Conservation (phyloP, 176 grass and related monocot species). For the Zizania latifolia region DNA sequence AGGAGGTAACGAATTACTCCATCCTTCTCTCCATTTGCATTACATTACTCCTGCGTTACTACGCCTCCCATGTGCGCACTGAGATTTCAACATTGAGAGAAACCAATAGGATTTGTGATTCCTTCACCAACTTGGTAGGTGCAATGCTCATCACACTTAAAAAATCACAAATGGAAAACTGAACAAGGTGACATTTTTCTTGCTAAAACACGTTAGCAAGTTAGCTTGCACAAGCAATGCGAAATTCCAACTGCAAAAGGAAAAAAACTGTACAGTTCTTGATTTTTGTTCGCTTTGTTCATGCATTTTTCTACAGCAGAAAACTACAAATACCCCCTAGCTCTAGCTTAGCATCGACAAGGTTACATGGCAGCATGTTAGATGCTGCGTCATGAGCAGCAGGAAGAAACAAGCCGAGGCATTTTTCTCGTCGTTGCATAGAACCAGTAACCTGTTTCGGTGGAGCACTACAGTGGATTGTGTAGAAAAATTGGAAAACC, state of each 20-base stretch:
- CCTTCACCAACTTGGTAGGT: background rate
- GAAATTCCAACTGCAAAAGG: background rate
- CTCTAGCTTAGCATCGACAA: background rate
- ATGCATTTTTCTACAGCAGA: background rate
- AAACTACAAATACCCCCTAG: background rate
- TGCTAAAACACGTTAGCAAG: background rate
- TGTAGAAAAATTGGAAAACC: background rate
- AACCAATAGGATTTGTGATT: background rate
- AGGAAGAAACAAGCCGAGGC: background rate
- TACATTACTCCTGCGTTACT: conserved; percentile 17
- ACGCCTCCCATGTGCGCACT: background rate
- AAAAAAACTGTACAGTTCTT: background rate
- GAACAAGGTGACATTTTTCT: background rate
- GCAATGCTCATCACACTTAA: background rate
- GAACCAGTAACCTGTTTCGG: conserved; percentile 31
- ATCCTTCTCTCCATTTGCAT: conserved; percentile 15
- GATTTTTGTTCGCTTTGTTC: background rate
- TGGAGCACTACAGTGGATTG: conserved; percentile 20
- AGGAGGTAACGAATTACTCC: conserved; percentile 34
- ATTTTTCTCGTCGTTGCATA: conserved; percentile 16
- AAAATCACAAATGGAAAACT: background rate
- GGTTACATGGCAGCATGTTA: conserved; percentile 8
- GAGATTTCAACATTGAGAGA: conserved; percentile 1
- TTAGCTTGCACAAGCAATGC: background rate
- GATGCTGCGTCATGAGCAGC: conserved; percentile 1